Percentiles rank a stretch among this genome's conserved stretches.
These are phyloP conservation scores for Collariella sp. DNA, from an alignment of 495 filamentous ascomycete species.

Conservation along the genomic window DNA sequence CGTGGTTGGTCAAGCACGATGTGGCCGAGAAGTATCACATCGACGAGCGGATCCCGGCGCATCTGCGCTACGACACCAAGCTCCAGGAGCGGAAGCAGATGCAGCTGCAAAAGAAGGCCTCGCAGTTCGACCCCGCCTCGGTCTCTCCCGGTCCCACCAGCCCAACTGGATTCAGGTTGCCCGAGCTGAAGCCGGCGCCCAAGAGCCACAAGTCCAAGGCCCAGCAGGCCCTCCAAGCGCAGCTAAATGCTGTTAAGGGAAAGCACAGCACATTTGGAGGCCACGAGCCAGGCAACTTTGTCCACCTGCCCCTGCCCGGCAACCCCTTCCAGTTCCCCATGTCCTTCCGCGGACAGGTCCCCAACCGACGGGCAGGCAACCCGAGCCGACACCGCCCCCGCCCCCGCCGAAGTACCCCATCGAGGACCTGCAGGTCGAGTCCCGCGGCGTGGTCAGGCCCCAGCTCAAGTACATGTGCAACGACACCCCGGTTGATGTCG, in stretches of 20 bases:
- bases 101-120: conserved; percentile 59
- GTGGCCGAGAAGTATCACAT: conserved; percentile 81
- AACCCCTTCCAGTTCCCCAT: conserved; percentile 38
- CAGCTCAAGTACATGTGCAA: conserved; percentile 66
- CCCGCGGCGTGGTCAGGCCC: conserved; percentile 55
- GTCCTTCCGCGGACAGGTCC: conserved; percentile 30
- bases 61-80: conserved; percentile 72
- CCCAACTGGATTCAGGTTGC: conserved; percentile 45
- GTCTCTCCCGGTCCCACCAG: conserved; percentile 25
- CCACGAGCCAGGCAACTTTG: conserved; percentile 30
- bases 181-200: conserved; percentile 71
- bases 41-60: conserved; percentile 69
- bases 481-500: conserved; percentile 39
- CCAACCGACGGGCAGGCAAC: conserved; percentile 26
- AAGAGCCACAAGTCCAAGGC: conserved; percentile 67
- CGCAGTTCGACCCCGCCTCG: conserved; percentile 31
- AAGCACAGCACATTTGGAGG: conserved; percentile 32
- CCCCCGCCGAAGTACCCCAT: conserved; percentile 88
- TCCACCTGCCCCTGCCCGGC: conserved; percentile 30
- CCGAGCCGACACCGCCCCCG: conserved; percentile 55
- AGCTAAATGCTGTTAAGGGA: conserved; percentile 28
- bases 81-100: conserved; percentile 65
- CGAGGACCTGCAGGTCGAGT: conserved; percentile 77
- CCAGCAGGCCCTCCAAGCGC: conserved; percentile 23
- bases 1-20: conserved; percentile 86